Evolutionary conservation across 2,329 filamentous ascomycete genomes (phyloP).

Genomic region (Hypoxylon sp.): DNA sequence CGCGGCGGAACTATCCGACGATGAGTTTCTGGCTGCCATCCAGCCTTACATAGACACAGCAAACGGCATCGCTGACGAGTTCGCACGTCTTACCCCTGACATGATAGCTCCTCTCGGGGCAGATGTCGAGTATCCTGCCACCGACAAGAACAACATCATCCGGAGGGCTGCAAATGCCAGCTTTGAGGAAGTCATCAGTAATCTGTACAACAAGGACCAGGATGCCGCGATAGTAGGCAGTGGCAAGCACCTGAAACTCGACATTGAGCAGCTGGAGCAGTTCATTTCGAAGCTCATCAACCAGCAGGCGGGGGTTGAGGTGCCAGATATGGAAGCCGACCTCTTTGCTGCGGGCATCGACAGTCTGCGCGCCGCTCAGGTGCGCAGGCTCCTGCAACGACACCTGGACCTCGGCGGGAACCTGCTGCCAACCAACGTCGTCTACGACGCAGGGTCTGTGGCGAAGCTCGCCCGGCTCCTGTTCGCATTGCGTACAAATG

Average conservation of each 20-base stretch:
- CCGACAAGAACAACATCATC: conserved; percentile 57
- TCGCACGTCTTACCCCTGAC: conserved; percentile 53
- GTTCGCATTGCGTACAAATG: conserved; percentile 40
- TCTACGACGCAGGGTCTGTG: conserved; percentile 53
- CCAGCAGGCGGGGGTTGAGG: conserved; percentile 45
- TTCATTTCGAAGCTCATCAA: conserved; percentile 45
- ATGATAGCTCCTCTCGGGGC: conserved; percentile 48
- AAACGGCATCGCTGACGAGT: conserved; percentile 52
- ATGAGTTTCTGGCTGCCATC: conserved; percentile 48
- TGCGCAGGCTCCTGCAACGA: conserved; percentile 51
- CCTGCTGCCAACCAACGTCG: conserved; percentile 48
- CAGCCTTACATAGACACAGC: conserved; percentile 50
- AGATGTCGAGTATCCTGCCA: conserved; percentile 49
- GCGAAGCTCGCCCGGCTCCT: conserved; percentile 47
- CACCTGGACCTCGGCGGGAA: conserved; percentile 48
- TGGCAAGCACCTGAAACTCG: conserved; percentile 28
- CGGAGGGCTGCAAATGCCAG: conserved; percentile 49
- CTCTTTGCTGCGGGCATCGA: conserved; percentile 57
- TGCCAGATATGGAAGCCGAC: conserved; percentile 46
- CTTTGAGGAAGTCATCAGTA: conserved; percentile 45
- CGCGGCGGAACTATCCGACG: conserved; percentile 39
- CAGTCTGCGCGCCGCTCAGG: conserved; percentile 56
- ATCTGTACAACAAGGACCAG: conserved; percentile 44
- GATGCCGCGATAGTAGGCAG: neutral
- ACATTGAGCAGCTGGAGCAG: conserved; percentile 43